phyloP scores from a whole-genome alignment of 257 asterid species.

The Solanum lignicaule region DNA sequence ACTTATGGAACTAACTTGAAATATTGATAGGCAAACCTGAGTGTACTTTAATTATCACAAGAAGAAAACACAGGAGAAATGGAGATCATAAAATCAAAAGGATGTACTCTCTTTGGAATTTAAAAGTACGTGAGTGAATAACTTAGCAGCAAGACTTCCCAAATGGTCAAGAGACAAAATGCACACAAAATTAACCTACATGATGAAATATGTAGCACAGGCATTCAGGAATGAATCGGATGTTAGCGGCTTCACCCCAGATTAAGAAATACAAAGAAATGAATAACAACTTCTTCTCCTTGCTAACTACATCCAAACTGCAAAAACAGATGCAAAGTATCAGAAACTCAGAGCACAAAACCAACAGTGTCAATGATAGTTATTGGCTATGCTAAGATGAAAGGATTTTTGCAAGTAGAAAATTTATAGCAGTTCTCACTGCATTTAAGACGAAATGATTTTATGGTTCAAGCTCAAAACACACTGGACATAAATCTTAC shows the following conservation, averaged over 20 bases:
- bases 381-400: neutral
- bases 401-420: neutral
- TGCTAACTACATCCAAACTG: conserved; percentile 80
- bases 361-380: neutral
- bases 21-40: neutral
- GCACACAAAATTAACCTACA: conserved; percentile 37
- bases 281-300: conserved; percentile 83
- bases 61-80: neutral
- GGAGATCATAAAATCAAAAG: neutral
- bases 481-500: conserved; percentile 30
- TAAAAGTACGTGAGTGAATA: neutral
- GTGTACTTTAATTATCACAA: neutral
- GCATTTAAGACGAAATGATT: neutral
- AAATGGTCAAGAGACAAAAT: neutral
- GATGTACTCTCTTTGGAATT: neutral
- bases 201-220: conserved; percentile 97
- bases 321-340: conserved; percentile 7
- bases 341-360: neutral
- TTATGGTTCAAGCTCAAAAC: neutral
- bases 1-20: neutral
- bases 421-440: neutral
- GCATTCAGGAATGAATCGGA: conserved; percentile 98
- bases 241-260: conserved; percentile 98
- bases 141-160: neutral
- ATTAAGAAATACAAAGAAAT: conserved; percentile 75